These are phyloP conservation scores for Rhizopogon rudus DNA, from an alignment of 768 basidiomycete genomes.

Conservation along the genomic window DNA sequence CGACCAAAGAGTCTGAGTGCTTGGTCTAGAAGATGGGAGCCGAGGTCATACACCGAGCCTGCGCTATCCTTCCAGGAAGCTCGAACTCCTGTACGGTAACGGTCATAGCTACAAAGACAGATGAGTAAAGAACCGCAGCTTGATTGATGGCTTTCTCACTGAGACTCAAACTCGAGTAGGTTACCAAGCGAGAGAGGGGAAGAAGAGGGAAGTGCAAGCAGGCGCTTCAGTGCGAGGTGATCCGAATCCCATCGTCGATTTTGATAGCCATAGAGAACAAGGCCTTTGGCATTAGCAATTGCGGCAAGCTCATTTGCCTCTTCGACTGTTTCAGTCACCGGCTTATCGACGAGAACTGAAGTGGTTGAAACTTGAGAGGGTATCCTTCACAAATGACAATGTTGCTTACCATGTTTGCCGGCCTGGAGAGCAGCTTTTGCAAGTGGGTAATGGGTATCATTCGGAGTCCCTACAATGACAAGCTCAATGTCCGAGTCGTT, in stretches of 20 bases:
- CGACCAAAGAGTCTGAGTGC: constrained; percentile 70
- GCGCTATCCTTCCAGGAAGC: constrained; percentile 78
- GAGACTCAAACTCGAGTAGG: constrained; percentile 69
- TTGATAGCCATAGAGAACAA: constrained; percentile 68
- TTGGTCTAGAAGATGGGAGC: constrained; percentile 79
- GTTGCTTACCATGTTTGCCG: constrained; percentile 62
- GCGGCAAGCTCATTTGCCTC: constrained; percentile 58
- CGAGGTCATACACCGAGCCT: constrained; percentile 74
- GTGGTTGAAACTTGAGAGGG: not conserved
- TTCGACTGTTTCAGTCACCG: constrained; percentile 54
- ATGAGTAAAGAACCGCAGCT: not conserved
- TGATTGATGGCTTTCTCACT: constrained; percentile 36
- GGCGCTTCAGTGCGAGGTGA: constrained; percentile 58
- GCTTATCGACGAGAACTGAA: constrained; percentile 76
- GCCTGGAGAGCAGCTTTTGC: constrained; percentile 62
- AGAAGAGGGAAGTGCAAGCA: constrained; percentile 49
- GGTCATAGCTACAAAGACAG: constrained; percentile 52
- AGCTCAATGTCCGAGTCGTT: constrained; percentile 60
- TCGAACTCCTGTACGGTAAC: constrained; percentile 60
- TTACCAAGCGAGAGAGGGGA: constrained; percentile 53
- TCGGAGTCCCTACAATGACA: constrained; percentile 68
- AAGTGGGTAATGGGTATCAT: constrained; percentile 64
- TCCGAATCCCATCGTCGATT: constrained; percentile 80
- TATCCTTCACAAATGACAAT: not conserved
- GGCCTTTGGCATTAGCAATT: constrained; percentile 53